Percentiles rank a stretch among this genome's conserved stretches.
Conservation (phyloP, 768 basidiomycete species). For the Tephrocybe sp. region DNA sequence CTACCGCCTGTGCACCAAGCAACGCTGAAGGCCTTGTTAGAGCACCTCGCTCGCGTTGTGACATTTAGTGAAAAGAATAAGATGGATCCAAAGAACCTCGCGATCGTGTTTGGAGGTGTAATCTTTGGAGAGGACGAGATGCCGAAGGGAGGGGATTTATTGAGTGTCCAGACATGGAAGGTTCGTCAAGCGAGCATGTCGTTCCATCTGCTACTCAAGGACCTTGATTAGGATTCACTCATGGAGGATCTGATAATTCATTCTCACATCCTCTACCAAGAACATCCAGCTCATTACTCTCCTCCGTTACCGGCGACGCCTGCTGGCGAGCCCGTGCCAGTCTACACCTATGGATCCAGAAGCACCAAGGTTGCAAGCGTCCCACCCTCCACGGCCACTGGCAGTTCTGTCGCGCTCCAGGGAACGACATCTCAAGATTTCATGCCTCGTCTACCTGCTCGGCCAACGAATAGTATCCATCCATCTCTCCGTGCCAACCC, state of each 20-base stretch:
- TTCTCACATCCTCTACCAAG: constrained; percentile 67
- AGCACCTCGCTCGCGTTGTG: constrained; percentile 78
- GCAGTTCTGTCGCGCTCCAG: constrained; percentile 9
- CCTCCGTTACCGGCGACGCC: constrained; percentile 78
- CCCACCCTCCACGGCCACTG: constrained; percentile 26
- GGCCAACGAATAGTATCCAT: constrained; percentile 75
- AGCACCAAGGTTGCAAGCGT: constrained; percentile 65
- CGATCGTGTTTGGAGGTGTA: constrained; percentile 86
- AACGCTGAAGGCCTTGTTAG: constrained; percentile 76
- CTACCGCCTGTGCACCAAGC: constrained; percentile 84
- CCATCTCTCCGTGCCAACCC: constrained; percentile 64
- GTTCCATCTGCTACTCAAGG: not conserved
- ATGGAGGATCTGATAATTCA: constrained; percentile 87
- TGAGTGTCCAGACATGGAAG: constrained; percentile 76
- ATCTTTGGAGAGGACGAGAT: constrained; percentile 93
- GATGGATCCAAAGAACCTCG: constrained; percentile 92
- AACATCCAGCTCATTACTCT: constrained; percentile 46
- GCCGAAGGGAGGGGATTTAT: constrained; percentile 72
- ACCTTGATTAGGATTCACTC: constrained; percentile 41
- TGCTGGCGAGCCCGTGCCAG: constrained; percentile 56
- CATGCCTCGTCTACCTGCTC: constrained; percentile 64
- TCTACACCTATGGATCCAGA: constrained; percentile 67
- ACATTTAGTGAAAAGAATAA: constrained; percentile 75
- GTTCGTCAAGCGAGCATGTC: constrained; percentile 34
- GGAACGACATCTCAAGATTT: constrained; percentile 57